Base-by-base conservation (phyloP, 1,139 yeast genomes). In the Yamadazyma sp. region DNA sequence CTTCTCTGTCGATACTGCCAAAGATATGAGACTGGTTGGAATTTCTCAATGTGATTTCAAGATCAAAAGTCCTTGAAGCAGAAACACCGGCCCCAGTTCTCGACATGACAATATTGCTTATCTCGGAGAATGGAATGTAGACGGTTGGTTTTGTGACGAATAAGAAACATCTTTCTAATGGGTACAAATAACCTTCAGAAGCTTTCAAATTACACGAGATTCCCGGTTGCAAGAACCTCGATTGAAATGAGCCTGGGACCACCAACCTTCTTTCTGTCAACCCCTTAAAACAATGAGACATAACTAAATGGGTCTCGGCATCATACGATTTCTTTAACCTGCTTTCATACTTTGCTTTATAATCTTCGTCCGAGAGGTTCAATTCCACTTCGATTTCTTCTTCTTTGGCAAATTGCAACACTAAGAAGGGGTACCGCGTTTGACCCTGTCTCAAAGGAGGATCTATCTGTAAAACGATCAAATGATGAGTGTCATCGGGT, bases 81-180 rank as follows among this genome's bases (percentile, higher is more conserved):
- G 87, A 73, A 3, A 81, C 77, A 1, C 89, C 81, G 34, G 83
- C 79, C 11, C 96, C 96, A 5, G 95, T 87, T 62, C 99, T 83
- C 3, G 96, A 86, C 69, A 94, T 85, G 24, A 87, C 81, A 26
- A 92, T 81, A 34, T 72, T 75, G 40, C 83, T 73, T 36, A 92
- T 79, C 54, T 92, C 98, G 1, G 85, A 71, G 60, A 81, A 85
- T 40, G 98, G 96, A 48, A 92, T 87, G 61, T 87, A 87, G 33
- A 92, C 79, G 0, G 98, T 89, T 37, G 98, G 97, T 61, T 94
- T 94, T 24, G 97, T 91, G 32, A 92, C 84, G 59, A 92, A 92
- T 50, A 92, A 69, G 58, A 92, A 81, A 42, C 96, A 87, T 63
- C 88, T 86, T 50, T 94, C 98, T 46, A 92, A 75, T 15, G 95